Base-by-base conservation (phyloP, 108 stramenopile species). In the Phaeodactylum tricornutum region DNA sequence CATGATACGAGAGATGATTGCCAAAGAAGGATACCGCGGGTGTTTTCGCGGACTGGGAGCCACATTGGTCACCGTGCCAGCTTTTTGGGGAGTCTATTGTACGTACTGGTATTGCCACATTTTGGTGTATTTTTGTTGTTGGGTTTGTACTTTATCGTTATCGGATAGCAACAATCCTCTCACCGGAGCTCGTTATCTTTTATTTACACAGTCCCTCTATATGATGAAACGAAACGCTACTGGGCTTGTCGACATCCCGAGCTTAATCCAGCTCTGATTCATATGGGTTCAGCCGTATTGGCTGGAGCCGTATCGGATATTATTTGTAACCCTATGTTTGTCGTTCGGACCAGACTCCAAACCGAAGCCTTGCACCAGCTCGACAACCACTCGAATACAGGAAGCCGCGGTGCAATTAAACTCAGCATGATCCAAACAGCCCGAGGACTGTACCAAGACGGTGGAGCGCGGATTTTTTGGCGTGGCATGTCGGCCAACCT, bases 321-420 rank as follows among this genome's bases (percentile, higher is more conserved):
- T 27, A 65, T 87, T 52, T 88, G 86, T 62, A 94, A 94, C 69
- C 93, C 93, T 12, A 62, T 92, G 61, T 94, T 90, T 70, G 87
- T 94, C 19, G 76, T 91, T 28, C 69, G 93, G 17, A 90, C 87
- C 21, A 50, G 93, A 17, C 61, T 94, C 37, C 93, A 94, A 59
- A 94, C 92, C 16, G 85, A 92, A 49, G 75, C 83, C 8, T 50
- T 92, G 50, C 90, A 92, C 62, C 66, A 73, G 21, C 50, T 81
- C 26, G 69, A 68, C 17, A 48, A 62, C 24, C 27, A 53, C 11
- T 20, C 40, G 4, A 17, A 40, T 53, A 20, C 20, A 6, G 16
- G 1, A 30, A 0, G 29, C 2, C 5, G 5, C 23, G 29, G 44
- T 17, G 58, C 62, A 17, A 46, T 56, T 35, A 60, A 33, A 34